phyloP scores from a whole-genome alignment of 2,329 filamentous ascomycete species.

The Capronia americana region DNA sequence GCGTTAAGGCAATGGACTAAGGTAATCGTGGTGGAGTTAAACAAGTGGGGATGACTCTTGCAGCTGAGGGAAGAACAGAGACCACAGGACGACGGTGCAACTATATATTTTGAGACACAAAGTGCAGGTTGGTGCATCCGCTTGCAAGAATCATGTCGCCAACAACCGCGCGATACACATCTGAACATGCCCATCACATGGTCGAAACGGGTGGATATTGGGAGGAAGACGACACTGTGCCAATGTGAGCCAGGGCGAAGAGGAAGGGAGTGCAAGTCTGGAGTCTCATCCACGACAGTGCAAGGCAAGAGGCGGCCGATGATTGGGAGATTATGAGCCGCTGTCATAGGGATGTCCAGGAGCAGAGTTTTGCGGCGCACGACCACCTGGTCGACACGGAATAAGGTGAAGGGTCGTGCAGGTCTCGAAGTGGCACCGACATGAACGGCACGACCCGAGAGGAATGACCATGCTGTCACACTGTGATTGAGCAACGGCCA shows the following conservation, averaged over 20 bases:
- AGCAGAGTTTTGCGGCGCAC: neutral
- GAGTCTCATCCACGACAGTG: conserved; percentile 1
- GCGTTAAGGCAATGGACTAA: too few species aligned
- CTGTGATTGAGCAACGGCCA: neutral
- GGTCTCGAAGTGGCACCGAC: conserved; percentile 3
- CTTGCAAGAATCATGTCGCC: neutral
- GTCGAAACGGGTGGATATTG: neutral
- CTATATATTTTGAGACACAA: conserved; percentile 8
- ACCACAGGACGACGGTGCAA: neutral
- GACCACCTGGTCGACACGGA: neutral
- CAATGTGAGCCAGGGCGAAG: neutral
- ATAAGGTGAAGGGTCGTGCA: neutral
- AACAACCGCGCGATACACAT: conserved; percentile 4
- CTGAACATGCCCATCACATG: conserved; percentile 10
- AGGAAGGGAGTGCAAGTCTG: neutral
- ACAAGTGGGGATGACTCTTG: too few species aligned
- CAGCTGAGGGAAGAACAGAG: neutral
- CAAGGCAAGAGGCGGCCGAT: neutral
- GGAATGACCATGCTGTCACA: neutral
- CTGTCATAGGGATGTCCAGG: neutral
- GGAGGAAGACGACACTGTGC: neutral
- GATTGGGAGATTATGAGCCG: neutral
- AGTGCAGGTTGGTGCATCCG: neutral
- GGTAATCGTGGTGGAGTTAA: too few species aligned
- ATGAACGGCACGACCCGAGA: conserved; percentile 9